A percentile compares a stretch with the other conserved stretches of the same genome.
Evolutionary conservation across 176 grass and related monocot genomes (phyloP).

Genomic region (Tillandsia fasciculata): DNA sequence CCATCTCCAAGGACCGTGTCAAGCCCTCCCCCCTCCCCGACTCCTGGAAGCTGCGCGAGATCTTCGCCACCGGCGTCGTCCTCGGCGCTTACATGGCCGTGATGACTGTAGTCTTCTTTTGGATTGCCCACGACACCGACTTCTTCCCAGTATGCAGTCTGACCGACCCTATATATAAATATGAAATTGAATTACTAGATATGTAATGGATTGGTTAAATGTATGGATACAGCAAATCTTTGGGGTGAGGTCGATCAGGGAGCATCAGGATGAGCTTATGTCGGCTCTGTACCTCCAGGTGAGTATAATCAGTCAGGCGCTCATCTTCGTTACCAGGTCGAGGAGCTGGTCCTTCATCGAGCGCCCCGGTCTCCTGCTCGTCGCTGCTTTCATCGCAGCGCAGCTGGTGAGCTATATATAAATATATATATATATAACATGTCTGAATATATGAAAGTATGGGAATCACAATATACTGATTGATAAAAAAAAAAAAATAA

Average conservation of each 20-base stretch:
- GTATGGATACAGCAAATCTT: conserved; percentile 23
- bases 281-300: conserved; percentile 47
- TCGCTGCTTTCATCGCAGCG: conserved; percentile 27
- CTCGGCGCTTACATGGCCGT: conserved; percentile 92
- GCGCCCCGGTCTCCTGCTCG: conserved; percentile 32
- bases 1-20: conserved; percentile 98
- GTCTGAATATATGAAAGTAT: too few relatives aligned
- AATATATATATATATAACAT: too few relatives aligned
- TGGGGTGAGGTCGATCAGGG: conserved; percentile 31
- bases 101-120: conserved; percentile 84
- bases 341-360: conserved; percentile 48
- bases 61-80: conserved; percentile 85
- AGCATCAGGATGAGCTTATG: conserved; percentile 21
- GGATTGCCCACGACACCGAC: conserved; percentile 60
- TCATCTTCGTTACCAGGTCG: conserved; percentile 48
- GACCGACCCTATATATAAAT: too few relatives aligned
- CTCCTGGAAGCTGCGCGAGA: conserved; percentile 94
- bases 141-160: conserved; percentile 41
- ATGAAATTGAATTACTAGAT: too few relatives aligned
- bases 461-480: too few relatives aligned
- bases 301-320: conserved; percentile 45
- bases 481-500: too few relatives aligned
- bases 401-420: conserved; percentile 20
- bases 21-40: conserved; percentile 80
- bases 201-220: too few relatives aligned